phyloP scores from a whole-genome alignment of 345 rosid species.

The Murraya paniculata region DNA sequence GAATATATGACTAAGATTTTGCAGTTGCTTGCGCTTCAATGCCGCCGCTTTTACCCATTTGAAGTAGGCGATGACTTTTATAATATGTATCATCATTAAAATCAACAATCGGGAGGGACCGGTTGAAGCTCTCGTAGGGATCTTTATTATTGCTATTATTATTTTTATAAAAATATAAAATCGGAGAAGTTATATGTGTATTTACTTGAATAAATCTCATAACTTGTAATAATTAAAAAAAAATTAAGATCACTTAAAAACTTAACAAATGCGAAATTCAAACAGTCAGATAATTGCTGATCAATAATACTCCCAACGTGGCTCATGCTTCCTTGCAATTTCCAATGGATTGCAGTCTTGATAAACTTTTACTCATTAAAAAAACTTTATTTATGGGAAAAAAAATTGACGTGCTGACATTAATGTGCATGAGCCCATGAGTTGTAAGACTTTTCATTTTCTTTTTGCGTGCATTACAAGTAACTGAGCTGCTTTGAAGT shows the following conservation, averaged over 20 bases:
- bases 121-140: no score
- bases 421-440: neutral
- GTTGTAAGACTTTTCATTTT: neutral
- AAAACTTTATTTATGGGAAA: no score
- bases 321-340: neutral
- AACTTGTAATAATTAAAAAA: no score
- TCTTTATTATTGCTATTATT: neutral
- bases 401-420: no score
- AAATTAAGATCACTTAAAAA: neutral
- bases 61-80: neutral
- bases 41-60: neutral
- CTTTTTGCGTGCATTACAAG: neutral
- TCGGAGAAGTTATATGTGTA: neutral
- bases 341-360: neutral
- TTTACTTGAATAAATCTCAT: neutral
- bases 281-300: neutral
- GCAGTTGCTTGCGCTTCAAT: neutral
- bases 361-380: neutral
- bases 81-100: no score
- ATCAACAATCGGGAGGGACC: no score
- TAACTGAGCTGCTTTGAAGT: neutral
- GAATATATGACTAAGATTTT: neutral
- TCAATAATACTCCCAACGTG: neutral
- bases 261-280: accelerated
- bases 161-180: neutral